Evolutionary conservation across 1,284 basidiomycete genomes (phyloP).

Genomic region (Anthracocystis walkeri): DNA sequence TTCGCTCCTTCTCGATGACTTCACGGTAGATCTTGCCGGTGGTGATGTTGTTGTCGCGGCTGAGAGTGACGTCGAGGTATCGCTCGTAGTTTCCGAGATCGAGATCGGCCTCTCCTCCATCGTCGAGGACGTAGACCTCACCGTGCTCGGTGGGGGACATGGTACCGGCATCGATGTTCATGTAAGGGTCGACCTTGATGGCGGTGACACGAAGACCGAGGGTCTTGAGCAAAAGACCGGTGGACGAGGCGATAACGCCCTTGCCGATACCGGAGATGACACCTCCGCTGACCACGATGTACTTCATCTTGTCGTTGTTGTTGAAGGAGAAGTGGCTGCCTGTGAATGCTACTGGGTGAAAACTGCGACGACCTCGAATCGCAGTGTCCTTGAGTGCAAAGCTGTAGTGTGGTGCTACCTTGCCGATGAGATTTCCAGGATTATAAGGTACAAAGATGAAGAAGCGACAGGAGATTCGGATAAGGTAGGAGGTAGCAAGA

Average conservation of each 20-base stretch:
- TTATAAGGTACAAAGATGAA: background rate
- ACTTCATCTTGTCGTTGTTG: constrained; percentile 66
- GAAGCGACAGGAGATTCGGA: constrained; percentile 11
- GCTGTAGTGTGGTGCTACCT: constrained; percentile 7
- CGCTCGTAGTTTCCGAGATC: constrained; percentile 99
- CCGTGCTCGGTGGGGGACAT: constrained; percentile 99
- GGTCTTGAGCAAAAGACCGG: constrained; percentile 94
- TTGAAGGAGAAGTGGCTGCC: background rate
- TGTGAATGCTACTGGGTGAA: constrained; percentile 20
- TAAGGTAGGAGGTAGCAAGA: constrained; percentile 40
- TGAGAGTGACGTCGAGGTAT: constrained; percentile 93
- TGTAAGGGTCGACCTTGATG: constrained; percentile 99
- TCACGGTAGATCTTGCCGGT: constrained; percentile 98
- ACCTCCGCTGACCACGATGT: constrained; percentile 71
- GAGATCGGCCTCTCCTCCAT: constrained; percentile 97
- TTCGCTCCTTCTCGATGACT: constrained; percentile 96
- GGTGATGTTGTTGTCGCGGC: constrained; percentile 96
- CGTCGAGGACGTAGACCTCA: constrained; percentile 98
- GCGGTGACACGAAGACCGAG: constrained; percentile 95
- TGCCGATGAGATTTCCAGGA: constrained; percentile 13
- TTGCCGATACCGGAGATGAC: constrained; percentile 72
- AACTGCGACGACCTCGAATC: constrained; percentile 50
- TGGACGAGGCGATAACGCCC: constrained; percentile 81
- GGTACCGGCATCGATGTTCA: constrained; percentile 99
- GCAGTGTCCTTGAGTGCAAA: constrained; percentile 35